These are phyloP conservation scores for Xanthoconium purpureum DNA, from an alignment of 768 basidiomycete species.

Conservation along the genomic window DNA sequence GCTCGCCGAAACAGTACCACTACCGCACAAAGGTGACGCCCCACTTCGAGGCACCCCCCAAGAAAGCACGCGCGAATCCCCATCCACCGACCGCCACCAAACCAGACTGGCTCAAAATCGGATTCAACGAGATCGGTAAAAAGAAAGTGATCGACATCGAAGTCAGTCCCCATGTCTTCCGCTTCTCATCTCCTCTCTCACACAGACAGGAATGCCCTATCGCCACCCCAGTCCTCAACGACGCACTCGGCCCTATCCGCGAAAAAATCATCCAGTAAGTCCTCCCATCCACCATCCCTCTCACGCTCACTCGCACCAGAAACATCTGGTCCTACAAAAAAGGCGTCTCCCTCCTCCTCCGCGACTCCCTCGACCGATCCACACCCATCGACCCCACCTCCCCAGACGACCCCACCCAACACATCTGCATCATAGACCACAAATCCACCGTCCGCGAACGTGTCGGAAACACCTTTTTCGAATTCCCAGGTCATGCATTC, in stretches of 20 bases:
- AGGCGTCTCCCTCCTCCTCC: constrained; percentile 86
- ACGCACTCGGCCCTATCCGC: constrained; percentile 58
- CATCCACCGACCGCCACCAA: constrained; percentile 18
- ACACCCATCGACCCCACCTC: constrained; percentile 25
- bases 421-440: constrained; percentile 83
- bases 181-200: neutral
- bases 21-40: constrained; percentile 98
- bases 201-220: constrained; percentile 81
- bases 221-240: constrained; percentile 76
- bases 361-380: constrained; percentile 64
- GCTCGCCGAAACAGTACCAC: constrained; percentile 85
- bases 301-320: constrained; percentile 38
- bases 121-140: constrained; percentile 80
- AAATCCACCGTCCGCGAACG: constrained; percentile 77
- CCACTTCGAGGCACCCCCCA: constrained; percentile 82
- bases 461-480: constrained; percentile 78
- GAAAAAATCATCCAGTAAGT: constrained; percentile 65
- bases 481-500: constrained; percentile 85
- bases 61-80: constrained; percentile 26
- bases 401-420: constrained; percentile 46
- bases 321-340: constrained; percentile 78
- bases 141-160: constrained; percentile 87
- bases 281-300: neutral
- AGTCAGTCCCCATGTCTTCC: constrained; percentile 38
- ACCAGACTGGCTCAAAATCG: constrained; percentile 78